Base-by-base conservation (phyloP, 2,329 filamentous ascomycete genomes). In the Aspergillus phoenicis region DNA sequence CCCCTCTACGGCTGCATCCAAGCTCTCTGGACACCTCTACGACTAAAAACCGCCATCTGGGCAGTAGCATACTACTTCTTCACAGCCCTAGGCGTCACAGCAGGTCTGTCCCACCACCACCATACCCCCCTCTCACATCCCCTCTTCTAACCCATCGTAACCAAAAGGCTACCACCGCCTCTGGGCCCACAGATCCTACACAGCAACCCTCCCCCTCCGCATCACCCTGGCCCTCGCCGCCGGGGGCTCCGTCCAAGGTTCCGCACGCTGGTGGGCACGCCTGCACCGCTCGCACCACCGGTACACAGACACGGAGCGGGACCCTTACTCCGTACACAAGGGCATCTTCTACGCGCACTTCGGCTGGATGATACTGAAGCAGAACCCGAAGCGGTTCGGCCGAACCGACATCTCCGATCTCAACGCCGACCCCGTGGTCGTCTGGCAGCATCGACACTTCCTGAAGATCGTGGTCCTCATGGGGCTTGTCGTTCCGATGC, bases 121-220 rank as follows among this genome's bases (percentile, higher is more conserved):
- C 48, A 17, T 22, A 26, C 2, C n/a, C 24, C 28, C 7, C n/a
- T 15, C 13, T 17, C 22, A 4, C 41, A 49, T 20, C 17, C 36
- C 38, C 28, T 4, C 26, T 13, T 6, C 33, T 15, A 53, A 26
- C 17, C 4, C 10, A 22, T 2, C 1, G 2, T 36, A 11, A 13
- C 13, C 10, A 3, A 89, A 66, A 90, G 90, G 58, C 87, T 90
- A 76, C 83, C 92, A 76, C 91, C 61, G 63, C 5, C 53, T 60
- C 33, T 66, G 64, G 64, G 51, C 64, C 13, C 64, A 66, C 49
- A 15, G 51, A 2, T 63, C 59, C 52, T 65, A 66, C 33, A 56
- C 48, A 22, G 64, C 63, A 2, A 39, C 43, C 4, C 33, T 59
- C 30, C 61, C 59, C 5, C 59, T 66, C 3, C 38, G 45, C 4